Percentiles rank a stretch among this genome's conserved stretches.
These are phyloP conservation scores for Brachypodium distachyon DNA, from an alignment of 202 grass and related monocot genomes.

Conservation along the genomic window DNA sequence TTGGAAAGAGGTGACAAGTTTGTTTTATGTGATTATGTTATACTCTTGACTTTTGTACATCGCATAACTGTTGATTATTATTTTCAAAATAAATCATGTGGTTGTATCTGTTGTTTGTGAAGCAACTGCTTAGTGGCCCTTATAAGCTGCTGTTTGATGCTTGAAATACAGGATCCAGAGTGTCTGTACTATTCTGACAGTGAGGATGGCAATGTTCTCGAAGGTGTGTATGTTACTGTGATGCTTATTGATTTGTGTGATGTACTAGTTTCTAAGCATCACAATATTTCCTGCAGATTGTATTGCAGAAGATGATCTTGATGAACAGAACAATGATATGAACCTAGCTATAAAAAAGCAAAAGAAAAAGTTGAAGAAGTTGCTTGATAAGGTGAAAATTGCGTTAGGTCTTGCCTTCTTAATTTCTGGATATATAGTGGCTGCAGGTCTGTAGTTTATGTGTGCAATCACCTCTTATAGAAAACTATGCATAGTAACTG, in stretches of 20 bases:
- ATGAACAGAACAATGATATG: constrained; percentile 50
- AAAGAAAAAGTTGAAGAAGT: constrained; percentile 68
- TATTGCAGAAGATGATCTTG: constrained; percentile 29
- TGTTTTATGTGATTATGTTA: not conserved
- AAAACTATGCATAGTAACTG: not conserved
- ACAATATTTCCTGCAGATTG: constrained; percentile 32
- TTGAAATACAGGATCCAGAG: constrained; percentile 52
- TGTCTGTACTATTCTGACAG: constrained; percentile 77
- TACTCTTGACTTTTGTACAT: not conserved
- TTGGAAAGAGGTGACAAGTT: not conserved
- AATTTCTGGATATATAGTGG: not conserved
- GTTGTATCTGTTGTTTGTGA: not conserved
- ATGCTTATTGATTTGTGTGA: constrained; percentile 6
- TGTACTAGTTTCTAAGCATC: constrained; percentile 11
- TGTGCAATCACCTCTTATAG: not conserved
- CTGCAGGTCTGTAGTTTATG: constrained; percentile 11
- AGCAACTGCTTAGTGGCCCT: not conserved
- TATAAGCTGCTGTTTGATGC: not conserved
- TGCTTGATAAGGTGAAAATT: constrained; percentile 61
- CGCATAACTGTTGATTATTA: not conserved
- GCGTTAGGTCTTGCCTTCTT: not conserved
- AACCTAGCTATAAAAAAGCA: constrained; percentile 41
- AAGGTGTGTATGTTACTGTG: constrained; percentile 33
- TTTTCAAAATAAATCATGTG: not conserved
- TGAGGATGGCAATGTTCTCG: constrained; percentile 30